Percentiles rank a stretch among this genome's conserved stretches.
Conservation (phyloP, 176 grass and related monocot genomes). For the Aegilops umbellulata region DNA sequence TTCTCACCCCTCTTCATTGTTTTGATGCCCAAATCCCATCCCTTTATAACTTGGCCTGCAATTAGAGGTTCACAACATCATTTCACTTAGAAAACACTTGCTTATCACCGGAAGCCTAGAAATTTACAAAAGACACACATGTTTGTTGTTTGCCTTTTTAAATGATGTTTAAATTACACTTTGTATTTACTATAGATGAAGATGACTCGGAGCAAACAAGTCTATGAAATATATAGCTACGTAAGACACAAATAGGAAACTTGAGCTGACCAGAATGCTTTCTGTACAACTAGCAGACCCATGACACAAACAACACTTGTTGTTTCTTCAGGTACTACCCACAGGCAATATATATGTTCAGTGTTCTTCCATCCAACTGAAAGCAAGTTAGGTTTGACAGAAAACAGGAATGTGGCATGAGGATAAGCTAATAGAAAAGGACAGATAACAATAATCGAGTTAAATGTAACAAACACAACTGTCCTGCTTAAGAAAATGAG, state of each 20-base stretch:
- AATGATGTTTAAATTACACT: not conserved
- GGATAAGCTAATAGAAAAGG: not conserved
- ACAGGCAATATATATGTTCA: not conserved
- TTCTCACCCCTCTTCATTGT: conserved; percentile 94
- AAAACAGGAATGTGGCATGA: not conserved
- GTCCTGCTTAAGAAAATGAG: not conserved
- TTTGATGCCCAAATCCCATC: conserved; percentile 91
- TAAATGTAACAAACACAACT: not conserved
- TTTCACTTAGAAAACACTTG: not conserved
- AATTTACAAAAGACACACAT: not conserved
- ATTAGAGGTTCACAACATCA: not conserved
- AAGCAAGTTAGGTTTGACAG: not conserved
- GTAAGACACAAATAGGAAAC: not conserved
- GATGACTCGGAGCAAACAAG: not conserved
- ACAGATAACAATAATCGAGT: not conserved
- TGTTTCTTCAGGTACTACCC: not conserved
- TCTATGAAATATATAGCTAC: not conserved
- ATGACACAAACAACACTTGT: not conserved
- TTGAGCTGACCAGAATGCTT: not conserved
- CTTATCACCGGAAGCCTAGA: not conserved
- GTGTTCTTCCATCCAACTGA: not conserved
- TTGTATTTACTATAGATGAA: not conserved
- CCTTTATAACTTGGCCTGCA: conserved; percentile 84
- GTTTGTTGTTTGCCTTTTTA: not conserved
- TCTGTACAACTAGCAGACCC: not conserved